Evolutionary conservation across 2,329 filamentous ascomycete genomes (phyloP).

Genomic region (Plenodomus lindquistii): DNA sequence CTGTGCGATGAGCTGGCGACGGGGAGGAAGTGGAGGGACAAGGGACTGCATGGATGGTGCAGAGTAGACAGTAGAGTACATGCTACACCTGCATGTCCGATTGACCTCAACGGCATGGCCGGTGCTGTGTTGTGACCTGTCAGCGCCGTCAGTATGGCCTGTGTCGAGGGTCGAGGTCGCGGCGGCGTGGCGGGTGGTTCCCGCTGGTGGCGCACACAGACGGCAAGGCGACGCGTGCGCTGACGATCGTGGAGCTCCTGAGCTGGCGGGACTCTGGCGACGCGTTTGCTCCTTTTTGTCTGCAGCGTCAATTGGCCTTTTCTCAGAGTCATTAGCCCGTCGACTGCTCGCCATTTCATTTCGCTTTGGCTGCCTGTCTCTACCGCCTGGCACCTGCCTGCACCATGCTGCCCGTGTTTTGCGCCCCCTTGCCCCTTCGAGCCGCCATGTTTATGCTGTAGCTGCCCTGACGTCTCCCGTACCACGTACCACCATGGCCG

Average conservation of each 20-base stretch:
- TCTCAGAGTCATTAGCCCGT: conserved; percentile 17
- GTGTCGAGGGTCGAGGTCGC: conserved; percentile 1
- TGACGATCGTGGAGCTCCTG: conserved; percentile 21
- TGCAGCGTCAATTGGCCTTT: conserved; percentile 15
- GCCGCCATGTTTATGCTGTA: conserved; percentile 34
- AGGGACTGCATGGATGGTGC: no score
- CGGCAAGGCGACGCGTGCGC: conserved; percentile 13
- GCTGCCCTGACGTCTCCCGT: no score
- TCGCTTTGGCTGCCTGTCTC: not conserved
- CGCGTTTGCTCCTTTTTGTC: conserved; percentile 35
- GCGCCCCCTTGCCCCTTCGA: conserved; percentile 13
- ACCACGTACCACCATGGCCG: conserved; percentile 33
- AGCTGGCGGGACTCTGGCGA: conserved; percentile 13
- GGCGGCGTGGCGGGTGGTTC: not conserved
- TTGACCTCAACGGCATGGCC: no score
- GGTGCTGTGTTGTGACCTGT: no score
- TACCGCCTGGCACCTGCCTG: not conserved
- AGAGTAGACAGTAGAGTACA: no score
- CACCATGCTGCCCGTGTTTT: conserved; percentile 9
- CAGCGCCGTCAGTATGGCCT: no score
- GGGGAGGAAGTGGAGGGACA: conserved; percentile 25
- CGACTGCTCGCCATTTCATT: conserved; percentile 10
- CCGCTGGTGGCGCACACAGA: conserved; percentile 9
- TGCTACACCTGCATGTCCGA: no score
- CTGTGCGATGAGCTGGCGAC: conserved; percentile 45